Percentiles rank a stretch among this genome's conserved stretches.
phyloP scores from a whole-genome alignment of 371 early-diverging fungal genomes.

The Mucor sp. region DNA sequence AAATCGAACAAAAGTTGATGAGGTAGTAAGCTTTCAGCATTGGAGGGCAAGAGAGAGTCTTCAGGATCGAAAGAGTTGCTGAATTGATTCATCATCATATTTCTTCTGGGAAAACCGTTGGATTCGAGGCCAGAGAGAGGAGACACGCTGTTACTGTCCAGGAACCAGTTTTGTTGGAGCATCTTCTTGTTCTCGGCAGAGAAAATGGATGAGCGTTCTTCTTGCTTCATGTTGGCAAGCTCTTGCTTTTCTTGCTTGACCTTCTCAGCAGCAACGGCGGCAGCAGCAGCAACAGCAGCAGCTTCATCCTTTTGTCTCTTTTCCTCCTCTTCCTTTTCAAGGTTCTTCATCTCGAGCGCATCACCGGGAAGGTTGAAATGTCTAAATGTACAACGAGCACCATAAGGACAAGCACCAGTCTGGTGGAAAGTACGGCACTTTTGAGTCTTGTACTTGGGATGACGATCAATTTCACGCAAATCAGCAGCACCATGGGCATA shows the following conservation, averaged over 20 bases:
- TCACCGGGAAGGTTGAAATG: constrained; percentile 57
- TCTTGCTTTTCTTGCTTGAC: not conserved
- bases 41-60: constrained; percentile 26
- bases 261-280: not conserved
- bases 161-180: constrained; percentile 16
- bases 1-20: constrained; percentile 36
- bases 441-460: constrained; percentile 96
- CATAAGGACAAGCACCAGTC: constrained; percentile 94
- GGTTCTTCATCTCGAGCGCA: constrained; percentile 20
- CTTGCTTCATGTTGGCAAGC: not conserved
- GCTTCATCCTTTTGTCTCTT: constrained; percentile 8
- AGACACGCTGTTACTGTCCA: not conserved
- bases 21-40: constrained; percentile 41
- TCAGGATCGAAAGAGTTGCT: constrained; percentile 6
- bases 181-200: constrained; percentile 12
- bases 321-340: constrained; percentile 19
- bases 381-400: constrained; percentile 93
- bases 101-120: not conserved
- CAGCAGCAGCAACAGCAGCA: not conserved
- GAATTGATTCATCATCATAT: constrained; percentile 5
- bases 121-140: not conserved
- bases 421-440: constrained; percentile 88
- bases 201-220: constrained; percentile 15
- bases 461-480: constrained; percentile 84
- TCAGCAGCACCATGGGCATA: constrained; percentile 92